phyloP scores from a whole-genome alignment of 2,329 filamentous ascomycete species.

The Colletotrichum higginsianum region DNA sequence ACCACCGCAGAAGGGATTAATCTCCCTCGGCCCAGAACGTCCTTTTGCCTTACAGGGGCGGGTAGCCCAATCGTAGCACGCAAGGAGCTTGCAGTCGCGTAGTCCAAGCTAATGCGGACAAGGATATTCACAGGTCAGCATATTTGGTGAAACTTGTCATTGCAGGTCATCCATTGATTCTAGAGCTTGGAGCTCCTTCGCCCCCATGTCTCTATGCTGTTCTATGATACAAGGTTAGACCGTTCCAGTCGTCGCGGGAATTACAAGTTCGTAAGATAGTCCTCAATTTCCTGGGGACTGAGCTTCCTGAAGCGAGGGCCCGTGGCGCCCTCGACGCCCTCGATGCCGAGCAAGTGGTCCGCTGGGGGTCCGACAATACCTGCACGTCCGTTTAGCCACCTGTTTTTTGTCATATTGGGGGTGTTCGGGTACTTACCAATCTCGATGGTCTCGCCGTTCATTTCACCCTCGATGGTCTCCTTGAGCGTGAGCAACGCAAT shows the following conservation, averaged over 20 bases:
- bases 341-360: conserved; percentile 91
- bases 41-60: background rate
- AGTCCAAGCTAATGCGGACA: background rate
- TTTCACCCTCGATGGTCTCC: conserved; percentile 99
- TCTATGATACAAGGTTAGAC: conserved; percentile 57
- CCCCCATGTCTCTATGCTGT: conserved; percentile 42
- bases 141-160: conserved; percentile 7
- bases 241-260: conserved; percentile 46
- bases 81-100: background rate
- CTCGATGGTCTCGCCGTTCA: conserved; percentile 98
- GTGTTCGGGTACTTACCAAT: conserved; percentile 77
- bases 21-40: no score
- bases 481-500: conserved; percentile 97
- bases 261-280: conserved; percentile 99
- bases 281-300: conserved; percentile 98
- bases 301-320: conserved; percentile 94
- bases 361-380: conserved; percentile 96
- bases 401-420: background rate
- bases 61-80: background rate
- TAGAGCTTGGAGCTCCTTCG: conserved; percentile 36
- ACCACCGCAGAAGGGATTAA: no score
- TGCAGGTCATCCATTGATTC: conserved; percentile 42
- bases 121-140: background rate
- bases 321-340: conserved; percentile 87
- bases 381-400: conserved; percentile 54